Conservation (phyloP, 2,329 filamentous ascomycete genomes). For the Aspergillus nomiae region DNA sequence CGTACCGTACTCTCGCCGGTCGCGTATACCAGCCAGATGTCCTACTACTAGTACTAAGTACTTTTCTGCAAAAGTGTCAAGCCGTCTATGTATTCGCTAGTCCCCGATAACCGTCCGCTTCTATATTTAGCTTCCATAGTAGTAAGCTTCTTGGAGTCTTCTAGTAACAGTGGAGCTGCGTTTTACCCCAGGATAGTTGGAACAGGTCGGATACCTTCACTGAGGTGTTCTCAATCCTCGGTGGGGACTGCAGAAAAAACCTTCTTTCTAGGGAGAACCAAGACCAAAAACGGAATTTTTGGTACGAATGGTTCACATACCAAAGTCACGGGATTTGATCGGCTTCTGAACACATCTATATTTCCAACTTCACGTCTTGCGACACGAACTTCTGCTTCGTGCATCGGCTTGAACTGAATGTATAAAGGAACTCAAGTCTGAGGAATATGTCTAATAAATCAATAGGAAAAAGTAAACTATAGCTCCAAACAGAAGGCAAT, state of each 20-base stretch:
- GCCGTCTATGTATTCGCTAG: not conserved
- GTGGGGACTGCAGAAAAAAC: not conserved
- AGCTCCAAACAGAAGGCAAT: not conserved
- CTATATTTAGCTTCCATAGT: conserved; percentile 7
- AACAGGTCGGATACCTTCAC: not conserved
- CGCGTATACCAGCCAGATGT: not conserved
- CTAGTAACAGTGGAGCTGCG: not conserved
- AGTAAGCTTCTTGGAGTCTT: not conserved
- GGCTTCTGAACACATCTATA: not conserved
- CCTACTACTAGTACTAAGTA: no score
- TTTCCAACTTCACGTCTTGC: not conserved
- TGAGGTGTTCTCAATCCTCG: not conserved
- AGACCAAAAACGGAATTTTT: not conserved
- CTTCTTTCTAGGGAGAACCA: not conserved
- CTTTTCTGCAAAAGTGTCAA: not conserved
- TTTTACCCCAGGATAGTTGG: not conserved
- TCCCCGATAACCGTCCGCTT: conserved; percentile 6
- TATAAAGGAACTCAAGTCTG: no score
- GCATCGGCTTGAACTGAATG: not conserved
- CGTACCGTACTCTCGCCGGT: not conserved
- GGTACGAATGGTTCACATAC: not conserved
- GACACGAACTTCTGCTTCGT: not conserved
- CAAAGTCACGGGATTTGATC: not conserved
- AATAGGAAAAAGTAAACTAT: not conserved
- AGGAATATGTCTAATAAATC: not conserved